These are phyloP conservation scores for Bodo saltans DNA, from an alignment of 78 protist species.

Conservation along the genomic window DNA sequence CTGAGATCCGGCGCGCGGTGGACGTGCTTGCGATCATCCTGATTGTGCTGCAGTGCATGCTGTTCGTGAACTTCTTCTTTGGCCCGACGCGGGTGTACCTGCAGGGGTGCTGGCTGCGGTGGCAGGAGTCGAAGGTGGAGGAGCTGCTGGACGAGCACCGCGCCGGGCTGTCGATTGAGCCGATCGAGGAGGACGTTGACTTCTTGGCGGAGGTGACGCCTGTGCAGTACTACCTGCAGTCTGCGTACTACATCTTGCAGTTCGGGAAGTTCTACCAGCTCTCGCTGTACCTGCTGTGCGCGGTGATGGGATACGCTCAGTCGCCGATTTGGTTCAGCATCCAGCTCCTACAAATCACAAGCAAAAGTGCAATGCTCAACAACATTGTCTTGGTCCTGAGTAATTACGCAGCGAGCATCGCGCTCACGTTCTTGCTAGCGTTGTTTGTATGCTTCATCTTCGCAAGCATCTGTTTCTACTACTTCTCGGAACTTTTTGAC, in stretches of 20 bases:
- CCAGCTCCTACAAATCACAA: neutral
- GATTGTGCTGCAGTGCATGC: neutral
- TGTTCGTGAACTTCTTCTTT: constrained; percentile 2
- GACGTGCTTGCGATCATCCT: neutral
- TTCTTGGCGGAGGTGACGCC: neutral
- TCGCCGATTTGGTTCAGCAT: constrained; percentile 3
- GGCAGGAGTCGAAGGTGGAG: constrained; percentile 10
- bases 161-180: neutral
- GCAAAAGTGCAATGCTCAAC: neutral
- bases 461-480: neutral
- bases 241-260: neutral
- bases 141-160: neutral
- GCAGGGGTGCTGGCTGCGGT: neutral
- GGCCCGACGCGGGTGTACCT: constrained; percentile 23
- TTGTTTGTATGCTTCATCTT: neutral
- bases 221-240: neutral
- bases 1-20: neutral
- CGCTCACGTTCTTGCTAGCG: neutral
- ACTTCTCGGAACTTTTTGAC: neutral
- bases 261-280: constrained; percentile 4
- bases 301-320: neutral
- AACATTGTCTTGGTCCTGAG: constrained; percentile 12
- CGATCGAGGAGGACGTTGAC: neutral
- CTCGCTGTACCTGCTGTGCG: neutral
- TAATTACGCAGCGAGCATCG: neutral